Percentiles rank a stretch among this genome's conserved stretches.
These are phyloP conservation scores for Castanospermum australe DNA, from an alignment of 306 rosid species.

Conservation along the genomic window DNA sequence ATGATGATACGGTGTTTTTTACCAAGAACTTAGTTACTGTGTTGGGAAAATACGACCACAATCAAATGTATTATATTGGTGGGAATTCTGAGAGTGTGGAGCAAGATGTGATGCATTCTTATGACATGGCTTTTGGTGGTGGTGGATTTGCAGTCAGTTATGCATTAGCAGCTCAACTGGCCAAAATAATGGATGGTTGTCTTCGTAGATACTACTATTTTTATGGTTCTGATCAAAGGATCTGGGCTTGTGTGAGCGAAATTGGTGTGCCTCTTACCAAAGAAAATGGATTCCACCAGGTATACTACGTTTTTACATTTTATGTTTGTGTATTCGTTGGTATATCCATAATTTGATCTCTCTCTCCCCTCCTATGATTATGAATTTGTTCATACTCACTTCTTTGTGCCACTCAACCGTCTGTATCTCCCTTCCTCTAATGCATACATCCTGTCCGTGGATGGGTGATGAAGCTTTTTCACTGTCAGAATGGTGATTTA, in stretches of 20 bases:
- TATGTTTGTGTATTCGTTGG: background rate
- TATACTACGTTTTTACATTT: slow-evolving; percentile 27
- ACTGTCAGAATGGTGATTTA: background rate
- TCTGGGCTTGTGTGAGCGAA: slow-evolving; percentile 85
- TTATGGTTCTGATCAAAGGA: slow-evolving; percentile 96
- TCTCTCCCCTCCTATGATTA: background rate
- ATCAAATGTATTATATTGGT: slow-evolving; percentile 71
- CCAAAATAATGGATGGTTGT: slow-evolving; percentile 67
- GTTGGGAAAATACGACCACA: slow-evolving; percentile 69
- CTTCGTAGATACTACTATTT: slow-evolving; percentile 64
- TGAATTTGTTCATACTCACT: background rate
- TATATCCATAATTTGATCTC: background rate
- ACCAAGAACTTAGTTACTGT: slow-evolving; percentile 70
- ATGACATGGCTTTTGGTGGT: slow-evolving; percentile 94
- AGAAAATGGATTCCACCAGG: slow-evolving; percentile 94
- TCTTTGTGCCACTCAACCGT: background rate
- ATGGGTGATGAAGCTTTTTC: background rate
- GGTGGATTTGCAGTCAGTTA: slow-evolving; percentile 89
- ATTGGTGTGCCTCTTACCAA: slow-evolving; percentile 75
- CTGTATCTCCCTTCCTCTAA: background rate
- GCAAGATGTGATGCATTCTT: slow-evolving; percentile 74
- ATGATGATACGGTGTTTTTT: slow-evolving; percentile 89
- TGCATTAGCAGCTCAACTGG: slow-evolving; percentile 73
- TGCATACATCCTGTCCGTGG: background rate
- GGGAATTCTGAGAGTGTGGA: slow-evolving; percentile 95